Percentiles rank a stretch among this genome's conserved stretches.
These are phyloP conservation scores for Rhizopus arrhizus DNA, from an alignment of 371 early-diverging fungal genomes.

Conservation along the genomic window DNA sequence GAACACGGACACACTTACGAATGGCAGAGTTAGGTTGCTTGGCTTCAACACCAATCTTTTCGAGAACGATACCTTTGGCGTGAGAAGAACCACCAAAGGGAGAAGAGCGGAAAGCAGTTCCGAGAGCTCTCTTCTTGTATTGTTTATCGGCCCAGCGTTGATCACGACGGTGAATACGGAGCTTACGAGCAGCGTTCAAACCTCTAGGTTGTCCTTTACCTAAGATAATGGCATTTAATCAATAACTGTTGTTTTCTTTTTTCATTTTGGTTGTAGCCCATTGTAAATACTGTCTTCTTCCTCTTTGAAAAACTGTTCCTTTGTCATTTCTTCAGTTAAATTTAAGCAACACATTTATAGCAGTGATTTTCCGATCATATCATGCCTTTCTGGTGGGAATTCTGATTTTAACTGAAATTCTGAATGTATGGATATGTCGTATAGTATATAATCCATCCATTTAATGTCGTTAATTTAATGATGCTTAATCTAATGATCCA, in stretches of 20 bases:
- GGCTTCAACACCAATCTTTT: conserved; percentile 99
- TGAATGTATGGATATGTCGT: too few species aligned
- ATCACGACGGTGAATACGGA: conserved; percentile 95
- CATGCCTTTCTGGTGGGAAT: too few species aligned
- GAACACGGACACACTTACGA: conserved; percentile 99
- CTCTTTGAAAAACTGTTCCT: too few species aligned
- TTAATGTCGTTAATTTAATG: too few species aligned
- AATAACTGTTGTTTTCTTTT: neutral
- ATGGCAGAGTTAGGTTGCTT: conserved; percentile 99
- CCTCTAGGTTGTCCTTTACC: conserved; percentile 96
- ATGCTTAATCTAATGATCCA: too few species aligned
- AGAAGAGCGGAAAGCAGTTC: conserved; percentile 96
- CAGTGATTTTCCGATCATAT: too few species aligned
- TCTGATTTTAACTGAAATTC: too few species aligned
- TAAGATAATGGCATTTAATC: conserved; percentile 23
- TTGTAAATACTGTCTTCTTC: too few species aligned
- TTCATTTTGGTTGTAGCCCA: neutral
- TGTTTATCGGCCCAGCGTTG: conserved; percentile 99
- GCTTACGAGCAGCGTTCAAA: conserved; percentile 98
- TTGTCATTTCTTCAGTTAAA: too few species aligned
- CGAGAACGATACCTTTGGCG: conserved; percentile 99
- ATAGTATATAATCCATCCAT: too few species aligned
- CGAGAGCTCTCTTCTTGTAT: conserved; percentile 98
- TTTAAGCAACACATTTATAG: too few species aligned
- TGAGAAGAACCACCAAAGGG: conserved; percentile 99